phyloP scores from a whole-genome alignment of 2,329 filamentous ascomycete species.

The Diaporthe longicolla region DNA sequence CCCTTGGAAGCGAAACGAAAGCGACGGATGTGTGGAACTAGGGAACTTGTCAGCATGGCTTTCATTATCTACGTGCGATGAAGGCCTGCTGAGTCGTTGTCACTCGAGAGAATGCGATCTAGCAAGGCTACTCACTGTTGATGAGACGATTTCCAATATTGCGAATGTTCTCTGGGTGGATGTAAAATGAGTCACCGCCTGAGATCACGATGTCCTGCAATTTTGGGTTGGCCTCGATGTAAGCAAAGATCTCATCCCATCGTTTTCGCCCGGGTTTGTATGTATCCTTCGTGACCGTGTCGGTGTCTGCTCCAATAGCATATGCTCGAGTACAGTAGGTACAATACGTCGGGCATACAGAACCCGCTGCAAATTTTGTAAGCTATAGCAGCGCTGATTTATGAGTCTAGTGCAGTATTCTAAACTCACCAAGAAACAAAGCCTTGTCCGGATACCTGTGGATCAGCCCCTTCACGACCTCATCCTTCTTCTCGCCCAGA shows the following conservation, averaged over 20 bases:
- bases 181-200: constrained; percentile 73
- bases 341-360: constrained; percentile 75
- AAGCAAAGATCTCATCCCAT: constrained; percentile 70
- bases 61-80: not conserved
- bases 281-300: constrained; percentile 61
- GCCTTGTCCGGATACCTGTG: constrained; percentile 76
- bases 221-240: constrained; percentile 65
- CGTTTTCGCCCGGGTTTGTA: constrained; percentile 57
- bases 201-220: constrained; percentile 74
- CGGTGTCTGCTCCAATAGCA: constrained; percentile 69
- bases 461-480: constrained; percentile 69
- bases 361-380: constrained; percentile 59
- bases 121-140: constrained; percentile 49
- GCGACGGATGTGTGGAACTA: constrained; percentile 69
- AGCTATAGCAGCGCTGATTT: not conserved
- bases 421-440: constrained; percentile 69
- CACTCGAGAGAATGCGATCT: too few species aligned
- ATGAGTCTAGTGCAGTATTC: not conserved
- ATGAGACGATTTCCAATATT: constrained; percentile 70
- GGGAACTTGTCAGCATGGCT: not conserved
- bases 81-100: not conserved
- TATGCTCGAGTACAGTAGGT: constrained; percentile 74
- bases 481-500: constrained; percentile 69
- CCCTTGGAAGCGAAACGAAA: constrained; percentile 75
- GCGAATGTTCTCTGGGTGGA: constrained; percentile 65